A percentile compares a stretch with the other conserved stretches of the same genome.
phyloP scores from a whole-genome alignment of 257 asterid genomes.

The Plectranthus barbatus region DNA sequence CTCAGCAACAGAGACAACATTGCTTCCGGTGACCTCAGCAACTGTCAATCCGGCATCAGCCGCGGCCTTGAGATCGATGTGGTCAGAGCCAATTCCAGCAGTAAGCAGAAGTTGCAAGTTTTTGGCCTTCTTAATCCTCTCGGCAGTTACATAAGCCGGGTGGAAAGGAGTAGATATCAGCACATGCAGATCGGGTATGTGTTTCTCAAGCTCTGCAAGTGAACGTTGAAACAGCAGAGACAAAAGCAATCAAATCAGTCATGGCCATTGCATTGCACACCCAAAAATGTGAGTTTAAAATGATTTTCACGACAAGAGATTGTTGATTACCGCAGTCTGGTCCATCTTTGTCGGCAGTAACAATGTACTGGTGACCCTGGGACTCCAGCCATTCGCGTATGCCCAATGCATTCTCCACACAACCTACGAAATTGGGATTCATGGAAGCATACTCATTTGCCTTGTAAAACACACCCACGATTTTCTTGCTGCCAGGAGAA shows the following conservation, averaged over 20 bases:
- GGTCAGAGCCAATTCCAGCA: slow-evolving; percentile 98
- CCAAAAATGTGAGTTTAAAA: neutral
- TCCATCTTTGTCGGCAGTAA: slow-evolving; percentile 91
- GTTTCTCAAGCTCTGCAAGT: slow-evolving; percentile 87
- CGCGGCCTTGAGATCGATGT: slow-evolving; percentile 89
- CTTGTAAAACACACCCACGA: slow-evolving; percentile 89
- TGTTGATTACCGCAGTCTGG: slow-evolving; percentile 59
- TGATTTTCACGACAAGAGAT: neutral
- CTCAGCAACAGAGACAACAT: slow-evolving; percentile 89
- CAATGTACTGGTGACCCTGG: slow-evolving; percentile 79
- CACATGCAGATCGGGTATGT: slow-evolving; percentile 87
- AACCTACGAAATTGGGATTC: slow-evolving; percentile 89
- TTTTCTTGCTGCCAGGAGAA: slow-evolving; percentile 87
- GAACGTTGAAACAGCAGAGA: neutral
- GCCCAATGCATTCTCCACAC: slow-evolving; percentile 84
- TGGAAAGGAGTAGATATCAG: slow-evolving; percentile 93
- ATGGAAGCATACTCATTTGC: slow-evolving; percentile 78
- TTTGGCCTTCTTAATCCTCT: slow-evolving; percentile 86
- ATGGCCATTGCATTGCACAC: no score
- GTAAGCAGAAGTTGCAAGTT: slow-evolving; percentile 82
- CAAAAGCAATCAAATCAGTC: neutral
- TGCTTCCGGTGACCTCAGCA: slow-evolving; percentile 99
- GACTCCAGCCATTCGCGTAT: slow-evolving; percentile 92
- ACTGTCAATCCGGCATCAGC: slow-evolving; percentile 95
- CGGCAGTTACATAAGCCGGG: slow-evolving; percentile 97